phyloP scores from a whole-genome alignment of 345 rosid species.

The Sonneratia alba region DNA sequence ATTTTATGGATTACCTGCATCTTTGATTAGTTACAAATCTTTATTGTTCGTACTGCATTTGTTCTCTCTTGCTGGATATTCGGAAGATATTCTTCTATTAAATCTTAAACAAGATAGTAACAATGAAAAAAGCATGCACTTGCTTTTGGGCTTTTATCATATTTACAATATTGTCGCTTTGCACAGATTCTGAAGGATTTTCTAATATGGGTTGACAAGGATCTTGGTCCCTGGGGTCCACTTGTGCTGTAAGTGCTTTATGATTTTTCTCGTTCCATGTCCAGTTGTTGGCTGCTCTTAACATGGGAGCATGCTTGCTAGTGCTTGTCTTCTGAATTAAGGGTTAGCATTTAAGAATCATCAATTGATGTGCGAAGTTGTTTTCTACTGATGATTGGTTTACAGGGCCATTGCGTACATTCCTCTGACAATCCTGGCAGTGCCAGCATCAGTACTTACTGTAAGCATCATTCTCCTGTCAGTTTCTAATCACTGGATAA shows the following conservation, averaged over 20 bases:
- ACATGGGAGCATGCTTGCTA: not conserved
- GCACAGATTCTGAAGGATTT: constrained; percentile 87
- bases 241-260: constrained; percentile 67
- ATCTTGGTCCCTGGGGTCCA: constrained; percentile 99
- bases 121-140: not conserved
- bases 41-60: not conserved
- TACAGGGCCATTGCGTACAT: constrained; percentile 93
- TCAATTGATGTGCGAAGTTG: constrained; percentile 4
- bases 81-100: not conserved
- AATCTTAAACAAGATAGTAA: not conserved
- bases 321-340: not conserved
- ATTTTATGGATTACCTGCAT: not conserved
- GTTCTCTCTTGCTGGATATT: not conserved
- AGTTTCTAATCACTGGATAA: not conserved
- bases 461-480: constrained; percentile 33
- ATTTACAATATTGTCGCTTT: not conserved
- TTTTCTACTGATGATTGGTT: constrained; percentile 8
- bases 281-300: not conserved
- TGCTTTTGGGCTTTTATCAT: not conserved
- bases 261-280: not conserved
- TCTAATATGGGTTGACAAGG: constrained; percentile 83
- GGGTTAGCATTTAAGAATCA: not conserved
- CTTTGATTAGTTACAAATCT: not conserved
- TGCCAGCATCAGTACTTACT: constrained; percentile 96
- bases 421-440: constrained; percentile 94